A percentile compares a stretch with the other conserved stretches of the same genome.
Conservation (phyloP, 2,329 filamentous ascomycete species). For the Sporothrix humicola region DNA sequence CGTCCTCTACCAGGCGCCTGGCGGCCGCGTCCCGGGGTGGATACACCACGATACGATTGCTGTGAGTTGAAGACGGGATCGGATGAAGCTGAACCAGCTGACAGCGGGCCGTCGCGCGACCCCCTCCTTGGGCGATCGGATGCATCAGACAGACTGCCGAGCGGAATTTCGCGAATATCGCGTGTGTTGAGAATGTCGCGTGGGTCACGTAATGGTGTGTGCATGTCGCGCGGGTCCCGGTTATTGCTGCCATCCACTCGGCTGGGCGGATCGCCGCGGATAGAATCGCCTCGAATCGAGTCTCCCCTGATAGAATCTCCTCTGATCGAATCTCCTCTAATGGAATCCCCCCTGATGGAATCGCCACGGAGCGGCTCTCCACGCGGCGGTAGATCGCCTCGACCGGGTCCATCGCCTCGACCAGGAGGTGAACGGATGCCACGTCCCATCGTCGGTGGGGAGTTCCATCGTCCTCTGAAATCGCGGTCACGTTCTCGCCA, state of each 20-base stretch:
- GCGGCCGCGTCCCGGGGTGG: conserved; percentile 7
- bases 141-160: conserved; percentile 66
- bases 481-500: conserved; percentile 48
- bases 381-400: conserved; percentile 19
- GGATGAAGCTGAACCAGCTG: conserved; percentile 72
- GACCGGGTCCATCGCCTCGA: conserved; percentile 22
- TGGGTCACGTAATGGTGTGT: conserved; percentile 54
- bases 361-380: conserved; percentile 30
- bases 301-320: conserved; percentile 37
- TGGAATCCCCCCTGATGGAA: neutral
- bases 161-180: conserved; percentile 59
- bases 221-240: conserved; percentile 64
- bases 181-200: conserved; percentile 32
- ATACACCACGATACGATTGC: conserved; percentile 54
- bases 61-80: conserved; percentile 66
- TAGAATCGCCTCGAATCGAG: neutral
- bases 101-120: conserved; percentile 74
- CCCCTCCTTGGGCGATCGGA: conserved; percentile 67
- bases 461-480: conserved; percentile 65
- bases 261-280: neutral
- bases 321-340: conserved; percentile 39
- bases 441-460: conserved; percentile 63
- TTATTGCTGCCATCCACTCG: conserved; percentile 59
- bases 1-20: conserved; percentile 63
- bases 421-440: conserved; percentile 52